Conservation (phyloP, 306 rosid species). For the Cicer arietinum region DNA sequence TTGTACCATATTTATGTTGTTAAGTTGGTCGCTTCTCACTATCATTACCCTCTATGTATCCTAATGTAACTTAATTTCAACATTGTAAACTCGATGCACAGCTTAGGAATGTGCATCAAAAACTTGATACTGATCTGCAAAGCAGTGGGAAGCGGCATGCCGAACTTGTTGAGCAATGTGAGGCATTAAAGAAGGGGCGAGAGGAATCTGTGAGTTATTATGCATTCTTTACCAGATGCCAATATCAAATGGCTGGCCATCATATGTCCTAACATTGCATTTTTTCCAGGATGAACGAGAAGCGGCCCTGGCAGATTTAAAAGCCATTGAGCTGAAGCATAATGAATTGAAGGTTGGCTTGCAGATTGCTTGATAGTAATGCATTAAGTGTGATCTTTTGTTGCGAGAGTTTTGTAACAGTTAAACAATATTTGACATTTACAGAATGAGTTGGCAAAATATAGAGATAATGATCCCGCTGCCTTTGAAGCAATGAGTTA, state of each 20-base stretch:
- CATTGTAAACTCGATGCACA: constrained; percentile 43
- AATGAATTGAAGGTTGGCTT: constrained; percentile 72
- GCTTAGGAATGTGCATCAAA: constrained; percentile 78
- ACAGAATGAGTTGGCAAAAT: constrained; percentile 80
- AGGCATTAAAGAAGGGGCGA: constrained; percentile 78
- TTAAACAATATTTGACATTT: constrained; percentile 37
- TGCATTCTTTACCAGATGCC: constrained; percentile 30
- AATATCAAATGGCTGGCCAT: constrained; percentile 18
- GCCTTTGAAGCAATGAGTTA: constrained; percentile 92
- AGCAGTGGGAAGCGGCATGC: constrained; percentile 62
- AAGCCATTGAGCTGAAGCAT: constrained; percentile 71
- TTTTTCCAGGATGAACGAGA: constrained; percentile 76
- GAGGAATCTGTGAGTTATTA: constrained; percentile 84
- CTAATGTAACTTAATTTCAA: constrained; percentile 27
- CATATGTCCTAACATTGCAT: constrained; percentile 32
- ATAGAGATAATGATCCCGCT: constrained; percentile 95
- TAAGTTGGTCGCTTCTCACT: constrained; percentile 21
- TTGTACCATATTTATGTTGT: constrained; percentile 41
- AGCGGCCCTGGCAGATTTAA: constrained; percentile 75
- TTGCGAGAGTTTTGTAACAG: constrained; percentile 32
- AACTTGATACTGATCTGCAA: constrained; percentile 82
- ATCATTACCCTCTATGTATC: constrained; percentile 2
- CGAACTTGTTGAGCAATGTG: constrained; percentile 72
- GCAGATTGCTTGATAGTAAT: constrained; percentile 14
- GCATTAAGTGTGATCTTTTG: constrained; percentile 3